Conservation (phyloP, 2,329 filamentous ascomycete genomes). For the Arthrobotrys musiformis region DNA sequence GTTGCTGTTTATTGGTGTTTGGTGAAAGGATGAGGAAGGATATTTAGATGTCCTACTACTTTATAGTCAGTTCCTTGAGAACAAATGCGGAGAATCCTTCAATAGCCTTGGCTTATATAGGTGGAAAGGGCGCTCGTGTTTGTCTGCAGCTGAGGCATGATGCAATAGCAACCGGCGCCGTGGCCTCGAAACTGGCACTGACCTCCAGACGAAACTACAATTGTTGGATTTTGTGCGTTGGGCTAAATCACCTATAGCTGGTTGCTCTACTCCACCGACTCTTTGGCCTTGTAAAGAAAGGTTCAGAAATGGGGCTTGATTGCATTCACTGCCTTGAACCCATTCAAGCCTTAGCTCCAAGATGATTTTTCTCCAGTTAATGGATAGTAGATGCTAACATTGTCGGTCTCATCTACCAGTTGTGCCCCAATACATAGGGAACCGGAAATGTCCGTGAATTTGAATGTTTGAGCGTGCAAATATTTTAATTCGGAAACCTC, state of each 20-base stretch:
- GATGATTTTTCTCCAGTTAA: neutral
- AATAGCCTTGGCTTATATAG: neutral
- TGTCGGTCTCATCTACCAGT: neutral
- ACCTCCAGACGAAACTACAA: neutral
- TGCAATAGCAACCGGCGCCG: neutral
- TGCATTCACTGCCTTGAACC: neutral
- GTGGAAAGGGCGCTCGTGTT: neutral
- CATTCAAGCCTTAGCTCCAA: neutral
- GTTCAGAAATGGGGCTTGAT: neutral
- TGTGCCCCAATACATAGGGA: neutral
- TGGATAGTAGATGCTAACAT: neutral
- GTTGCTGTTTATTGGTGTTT: neutral
- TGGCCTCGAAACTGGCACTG: neutral
- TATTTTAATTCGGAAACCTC: neutral
- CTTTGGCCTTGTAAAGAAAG: neutral
- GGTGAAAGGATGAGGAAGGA: neutral
- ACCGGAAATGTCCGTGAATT: neutral
- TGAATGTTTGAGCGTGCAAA: neutral
- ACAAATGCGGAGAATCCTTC: neutral
- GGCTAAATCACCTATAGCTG: neutral
- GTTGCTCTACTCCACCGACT: neutral
- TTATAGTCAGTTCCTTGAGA: neutral
- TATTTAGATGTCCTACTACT: neutral
- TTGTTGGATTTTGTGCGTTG: conserved; percentile 41
- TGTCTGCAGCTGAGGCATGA: neutral